Base-by-base conservation (phyloP, 805 yeast species). In the Saccharomycopsis sp. region DNA sequence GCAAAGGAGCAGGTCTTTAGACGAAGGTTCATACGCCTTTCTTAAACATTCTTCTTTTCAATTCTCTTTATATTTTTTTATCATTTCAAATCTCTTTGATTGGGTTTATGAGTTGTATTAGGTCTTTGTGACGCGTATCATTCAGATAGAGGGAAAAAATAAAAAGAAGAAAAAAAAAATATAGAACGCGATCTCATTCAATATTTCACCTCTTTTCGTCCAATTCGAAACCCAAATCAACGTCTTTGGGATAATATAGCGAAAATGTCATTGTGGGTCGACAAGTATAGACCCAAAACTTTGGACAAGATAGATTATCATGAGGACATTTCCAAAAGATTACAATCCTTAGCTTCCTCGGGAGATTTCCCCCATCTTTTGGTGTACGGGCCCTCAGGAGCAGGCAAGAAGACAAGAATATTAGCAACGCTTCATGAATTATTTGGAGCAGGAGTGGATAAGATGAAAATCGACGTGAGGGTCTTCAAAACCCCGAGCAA, bases 401-500 rank as follows among this genome's bases (percentile, higher is more conserved):
- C 94, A 12, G 99, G 99, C 44, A 92, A 92, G 58, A 94, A 92
- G 65, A 92, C 98, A 7, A 73, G 98, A 49, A 82, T 87, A 5
- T 70, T 86, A 59, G 77, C 94, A 5, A 69, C 94, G 2, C 62
- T 92, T 39, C 69, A 75, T 42, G 85, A 85, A 50, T 68, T 92
- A 26, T 92, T 80, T 54, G 97, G 97, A 0, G 59, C 81, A 2
- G 81, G 80, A 40, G 85, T 84, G 15, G 88, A 82, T 49, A 83
- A 77, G 52, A 67, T 83, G 65, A 89, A 87, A 59, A 88, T 92
- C 39, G 97, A 92, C 56, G 83, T 88, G 27, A 80, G 94, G 52
- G 77, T 82, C 2, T 84, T 89, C 55, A 76, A 75, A 25, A 81
- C 94, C 0, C 59, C 74, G 3, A 64, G 77, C 8, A 80, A 77